Evolutionary conservation across 1,284 basidiomycete species (phyloP).

Genomic region (Tremellales sp.): DNA sequence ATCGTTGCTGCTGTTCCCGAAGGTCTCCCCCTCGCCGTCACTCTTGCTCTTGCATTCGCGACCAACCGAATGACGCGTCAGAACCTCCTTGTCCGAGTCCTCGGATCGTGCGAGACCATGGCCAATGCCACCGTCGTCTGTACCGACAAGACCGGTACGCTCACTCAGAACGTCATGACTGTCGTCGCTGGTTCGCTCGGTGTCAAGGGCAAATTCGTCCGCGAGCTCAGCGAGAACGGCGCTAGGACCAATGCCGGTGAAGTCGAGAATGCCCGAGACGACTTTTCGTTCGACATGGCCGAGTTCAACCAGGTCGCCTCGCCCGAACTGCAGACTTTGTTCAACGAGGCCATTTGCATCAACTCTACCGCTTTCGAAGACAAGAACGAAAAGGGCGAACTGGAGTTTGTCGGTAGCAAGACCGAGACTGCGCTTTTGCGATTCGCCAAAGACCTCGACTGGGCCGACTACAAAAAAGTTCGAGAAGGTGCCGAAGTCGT

Average conservation of each 20-base stretch:
- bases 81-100: slow-evolving; percentile 88
- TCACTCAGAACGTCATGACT: slow-evolving; percentile 91
- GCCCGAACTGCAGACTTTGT: slow-evolving; percentile 60
- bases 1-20: slow-evolving; percentile 97
- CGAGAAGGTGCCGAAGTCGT: slow-evolving; percentile 65
- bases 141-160: slow-evolving; percentile 85
- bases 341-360: slow-evolving; percentile 83
- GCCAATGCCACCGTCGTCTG: slow-evolving; percentile 94
- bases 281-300: slow-evolving; percentile 80
- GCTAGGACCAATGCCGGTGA: slow-evolving; percentile 70
- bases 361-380: slow-evolving; percentile 98
- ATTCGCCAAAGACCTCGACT: slow-evolving; percentile 81
- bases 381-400: slow-evolving; percentile 60
- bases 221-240: slow-evolving; percentile 68
- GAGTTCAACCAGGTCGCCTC: slow-evolving; percentile 65
- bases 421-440: slow-evolving; percentile 90
- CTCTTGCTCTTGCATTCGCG: slow-evolving; percentile 91
- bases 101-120: slow-evolving; percentile 98
- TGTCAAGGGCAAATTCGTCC: slow-evolving; percentile 88
- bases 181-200: slow-evolving; percentile 95
- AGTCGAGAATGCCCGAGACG: slow-evolving; percentile 51
- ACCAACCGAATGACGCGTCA: slow-evolving; percentile 95
- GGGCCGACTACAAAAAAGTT: slow-evolving; percentile 69
- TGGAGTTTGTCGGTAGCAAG: slow-evolving; percentile 85
- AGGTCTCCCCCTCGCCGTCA: slow-evolving; percentile 93